Percentiles rank a stretch among this genome's conserved stretches.
These are phyloP conservation scores for Eutreptiella sp. DNA, from an alignment of 208 protist genomes.

Conservation along the genomic window DNA sequence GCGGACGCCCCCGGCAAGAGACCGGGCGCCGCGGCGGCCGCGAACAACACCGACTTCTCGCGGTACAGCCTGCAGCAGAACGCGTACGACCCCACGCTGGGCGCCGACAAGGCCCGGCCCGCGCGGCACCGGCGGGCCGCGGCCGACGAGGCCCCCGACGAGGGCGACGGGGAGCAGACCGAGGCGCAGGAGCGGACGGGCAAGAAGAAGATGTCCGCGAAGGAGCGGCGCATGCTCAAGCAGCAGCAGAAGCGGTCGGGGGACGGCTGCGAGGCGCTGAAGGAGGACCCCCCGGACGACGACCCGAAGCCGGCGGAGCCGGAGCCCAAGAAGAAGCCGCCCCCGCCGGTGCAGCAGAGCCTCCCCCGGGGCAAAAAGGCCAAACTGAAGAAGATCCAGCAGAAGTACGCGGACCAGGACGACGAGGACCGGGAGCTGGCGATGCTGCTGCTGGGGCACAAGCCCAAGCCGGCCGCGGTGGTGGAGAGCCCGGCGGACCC, in stretches of 20 bases:
- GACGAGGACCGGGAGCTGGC: conserved; percentile 47
- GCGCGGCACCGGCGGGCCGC: no score
- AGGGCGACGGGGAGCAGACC: no score
- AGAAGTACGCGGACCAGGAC: conserved; percentile 59
- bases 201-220: conserved; percentile 11
- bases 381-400: conserved; percentile 60
- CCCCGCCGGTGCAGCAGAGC: conserved; percentile 15
- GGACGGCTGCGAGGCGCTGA: background rate
- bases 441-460: conserved; percentile 42
- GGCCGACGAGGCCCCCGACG: no score
- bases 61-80: no score
- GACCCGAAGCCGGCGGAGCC: conserved; percentile 12
- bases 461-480: conserved; percentile 9
- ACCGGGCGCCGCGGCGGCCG: no score
- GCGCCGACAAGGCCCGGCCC: no score
- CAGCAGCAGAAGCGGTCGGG: background rate
- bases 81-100: no score
- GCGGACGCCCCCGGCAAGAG: no score
- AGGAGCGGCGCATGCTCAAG: conserved; percentile 28
- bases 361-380: conserved; percentile 23
- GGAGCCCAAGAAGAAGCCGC: conserved; percentile 29
- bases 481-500: conserved; percentile 27
- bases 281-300: background rate
- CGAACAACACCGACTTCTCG: no score
- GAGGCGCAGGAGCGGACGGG: no score